Percentiles rank a stretch among this genome's conserved stretches.
Evolutionary conservation across 2,329 filamentous ascomycete genomes (phyloP).

Genomic region (Diaporthe vexans): DNA sequence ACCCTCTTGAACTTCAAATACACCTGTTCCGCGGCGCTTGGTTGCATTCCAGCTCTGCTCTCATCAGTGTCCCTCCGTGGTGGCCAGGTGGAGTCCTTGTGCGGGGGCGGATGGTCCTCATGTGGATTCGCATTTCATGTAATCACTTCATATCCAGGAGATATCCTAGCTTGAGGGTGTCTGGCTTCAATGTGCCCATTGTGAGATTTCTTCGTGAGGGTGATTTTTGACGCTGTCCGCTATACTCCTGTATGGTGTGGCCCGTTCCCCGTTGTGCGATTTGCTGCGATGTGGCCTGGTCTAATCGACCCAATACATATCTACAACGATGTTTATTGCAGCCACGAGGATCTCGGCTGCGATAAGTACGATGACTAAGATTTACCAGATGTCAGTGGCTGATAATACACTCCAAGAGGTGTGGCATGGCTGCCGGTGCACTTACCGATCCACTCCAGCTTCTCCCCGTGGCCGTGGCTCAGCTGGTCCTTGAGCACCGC

Average conservation of each 20-base stretch:
- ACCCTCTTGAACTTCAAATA: too few relatives aligned
- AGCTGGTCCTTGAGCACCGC: constrained; percentile 96
- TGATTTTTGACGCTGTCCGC: background rate
- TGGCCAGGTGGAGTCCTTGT: background rate
- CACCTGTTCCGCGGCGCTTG: too few relatives aligned
- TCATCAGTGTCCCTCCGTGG: too few relatives aligned
- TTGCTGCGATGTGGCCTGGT: background rate
- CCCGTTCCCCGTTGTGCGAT: background rate
- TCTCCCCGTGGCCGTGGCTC: constrained; percentile 92
- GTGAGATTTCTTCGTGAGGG: background rate
- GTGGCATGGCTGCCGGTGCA: constrained; percentile 41
- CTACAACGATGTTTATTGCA: constrained; percentile 93
- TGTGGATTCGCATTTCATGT: background rate
- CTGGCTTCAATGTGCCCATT: background rate
- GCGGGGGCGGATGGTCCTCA: too few relatives aligned
- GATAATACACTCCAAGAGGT: background rate
- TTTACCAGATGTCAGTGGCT: background rate
- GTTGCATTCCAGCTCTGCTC: background rate
- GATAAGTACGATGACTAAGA: constrained; percentile 89
- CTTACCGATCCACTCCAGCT: constrained; percentile 89
- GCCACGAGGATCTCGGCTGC: constrained; percentile 95
- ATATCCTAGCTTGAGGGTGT: background rate
- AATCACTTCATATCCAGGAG: background rate
- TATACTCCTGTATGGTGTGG: background rate
- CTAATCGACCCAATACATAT: constrained; percentile 75